Evolutionary conservation across 1,284 basidiomycete genomes (phyloP), one percentile per base, ranked within the genome.

Genomic region (Trichosporon ovoides): DNA sequence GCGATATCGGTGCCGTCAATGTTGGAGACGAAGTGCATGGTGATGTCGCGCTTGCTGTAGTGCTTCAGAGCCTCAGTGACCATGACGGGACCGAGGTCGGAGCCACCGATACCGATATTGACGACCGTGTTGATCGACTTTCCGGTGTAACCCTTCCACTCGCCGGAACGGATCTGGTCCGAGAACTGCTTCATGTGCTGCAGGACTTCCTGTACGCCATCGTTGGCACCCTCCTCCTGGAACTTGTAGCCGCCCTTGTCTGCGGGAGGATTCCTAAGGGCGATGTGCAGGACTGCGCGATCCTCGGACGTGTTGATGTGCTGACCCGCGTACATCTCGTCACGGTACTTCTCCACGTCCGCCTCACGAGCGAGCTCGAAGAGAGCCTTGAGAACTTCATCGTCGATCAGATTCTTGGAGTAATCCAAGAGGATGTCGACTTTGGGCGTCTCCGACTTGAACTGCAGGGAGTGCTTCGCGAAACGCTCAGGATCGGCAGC

Each of bases 251-350:
- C 73, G 66, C 83, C 81, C 77, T 87, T 62, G 84, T 67, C 61
- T 19, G 65, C 63, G 2, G 85, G 84, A 36, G 75, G 74, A 81
- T 96, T 91, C 62, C 95, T 87, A 52, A 98, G 85, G 7, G 96
- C 95, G 62, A 97, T 82, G 77, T 98, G 95, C 2, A 98, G 83
- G 7, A 98, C 95, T 6, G 96, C 89, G 59, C 95, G 90, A 74
- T 89, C 94, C 78, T 98, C 95, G 22, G 92, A 95, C 18, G 92
- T 94, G 82, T 98, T 98, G 83, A 98, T 97, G 80, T 97, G 95
- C 77, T 91, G 85, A 57, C 96, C 95, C 1, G 85, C 78, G 74
- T 94, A 98, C 93, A 98, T 96, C 77, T 87, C 87, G 75, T 98
- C 89, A 55, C 93, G 85, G 77, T 84, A 86, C 53, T 83, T 75